phyloP scores from a whole-genome alignment of 1,284 basidiomycete genomes.

The Bondarzewia mesenterica region DNA sequence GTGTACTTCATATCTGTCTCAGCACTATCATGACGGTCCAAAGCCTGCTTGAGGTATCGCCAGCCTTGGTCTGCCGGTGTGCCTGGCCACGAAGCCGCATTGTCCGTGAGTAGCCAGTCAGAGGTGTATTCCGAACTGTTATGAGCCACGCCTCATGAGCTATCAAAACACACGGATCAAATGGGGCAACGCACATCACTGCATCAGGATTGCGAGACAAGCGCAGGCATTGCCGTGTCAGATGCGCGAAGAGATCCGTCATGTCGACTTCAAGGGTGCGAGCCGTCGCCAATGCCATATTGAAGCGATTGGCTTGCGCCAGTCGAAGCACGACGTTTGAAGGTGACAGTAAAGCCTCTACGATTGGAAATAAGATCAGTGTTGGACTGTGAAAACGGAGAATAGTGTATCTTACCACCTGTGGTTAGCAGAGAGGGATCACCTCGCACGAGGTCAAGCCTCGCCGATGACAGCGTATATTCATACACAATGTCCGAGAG shows the following conservation, averaged over 20 bases:
- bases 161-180: not conserved
- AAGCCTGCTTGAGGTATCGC: constrained; percentile 77
- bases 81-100: constrained; percentile 78
- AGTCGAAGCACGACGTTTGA: constrained; percentile 75
- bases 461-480: constrained; percentile 73
- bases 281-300: constrained; percentile 74
- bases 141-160: constrained; percentile 4
- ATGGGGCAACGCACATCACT: constrained; percentile 35
- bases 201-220: constrained; percentile 53
- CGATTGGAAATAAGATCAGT: constrained; percentile 2
- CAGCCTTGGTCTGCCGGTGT: constrained; percentile 77
- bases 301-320: constrained; percentile 75
- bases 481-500: constrained; percentile 82
- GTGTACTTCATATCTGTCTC: constrained; percentile 71
- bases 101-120: constrained; percentile 78
- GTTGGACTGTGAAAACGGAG: not conserved
- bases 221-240: constrained; percentile 76
- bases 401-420: constrained; percentile 28
- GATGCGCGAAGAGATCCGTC: constrained; percentile 74
- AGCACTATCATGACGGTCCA: constrained; percentile 72
- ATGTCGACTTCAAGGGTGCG: constrained; percentile 78
- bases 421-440: constrained; percentile 43
- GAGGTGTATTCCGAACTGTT: constrained; percentile 56
- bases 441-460: constrained; percentile 65
- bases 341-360: constrained; percentile 61